A percentile compares a stretch with the other conserved stretches of the same genome.
Conservation (phyloP, 768 basidiomycete species). For the Pleurotus giganteus region DNA sequence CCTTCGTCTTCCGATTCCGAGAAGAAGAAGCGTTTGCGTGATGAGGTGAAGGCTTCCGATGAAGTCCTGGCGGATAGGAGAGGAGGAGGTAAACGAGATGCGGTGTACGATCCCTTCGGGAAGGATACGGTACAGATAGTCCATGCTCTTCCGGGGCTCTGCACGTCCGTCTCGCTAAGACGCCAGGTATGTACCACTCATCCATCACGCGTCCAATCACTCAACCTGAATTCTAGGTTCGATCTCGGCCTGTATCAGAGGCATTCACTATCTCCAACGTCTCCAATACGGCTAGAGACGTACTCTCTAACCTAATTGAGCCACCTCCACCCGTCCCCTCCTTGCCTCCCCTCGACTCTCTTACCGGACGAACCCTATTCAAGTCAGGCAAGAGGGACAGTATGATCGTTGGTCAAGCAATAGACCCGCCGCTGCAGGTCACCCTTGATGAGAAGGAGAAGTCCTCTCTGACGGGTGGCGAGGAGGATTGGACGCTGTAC, state of each 20-base stretch:
- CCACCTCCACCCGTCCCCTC: background rate
- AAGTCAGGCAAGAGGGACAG: background rate
- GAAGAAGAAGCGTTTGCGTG: background rate
- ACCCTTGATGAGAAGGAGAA: no score
- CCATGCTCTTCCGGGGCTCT: constrained; percentile 1
- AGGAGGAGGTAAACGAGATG: background rate
- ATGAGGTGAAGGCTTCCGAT: background rate
- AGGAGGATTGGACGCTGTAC: background rate
- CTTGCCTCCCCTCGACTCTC: background rate
- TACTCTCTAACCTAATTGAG: background rate
- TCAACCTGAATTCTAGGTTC: background rate
- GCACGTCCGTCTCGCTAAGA: background rate
- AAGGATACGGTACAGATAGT: constrained; percentile 7
- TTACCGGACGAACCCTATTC: background rate
- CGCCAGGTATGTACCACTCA: background rate
- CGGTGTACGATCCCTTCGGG: background rate
- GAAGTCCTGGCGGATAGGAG: background rate
- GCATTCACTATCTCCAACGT: constrained; percentile 4
- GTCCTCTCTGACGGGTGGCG: no score
- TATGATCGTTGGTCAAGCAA: background rate
- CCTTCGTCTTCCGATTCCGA: constrained; percentile 2
- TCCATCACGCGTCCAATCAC: background rate
- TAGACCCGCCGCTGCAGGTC: background rate
- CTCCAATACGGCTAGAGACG: background rate
- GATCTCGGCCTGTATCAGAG: background rate